Percentiles rank a stretch among this genome's conserved stretches.
Evolutionary conservation across 2,329 filamentous ascomycete genomes (phyloP).

Genomic region (Ramularia collo-cygni): DNA sequence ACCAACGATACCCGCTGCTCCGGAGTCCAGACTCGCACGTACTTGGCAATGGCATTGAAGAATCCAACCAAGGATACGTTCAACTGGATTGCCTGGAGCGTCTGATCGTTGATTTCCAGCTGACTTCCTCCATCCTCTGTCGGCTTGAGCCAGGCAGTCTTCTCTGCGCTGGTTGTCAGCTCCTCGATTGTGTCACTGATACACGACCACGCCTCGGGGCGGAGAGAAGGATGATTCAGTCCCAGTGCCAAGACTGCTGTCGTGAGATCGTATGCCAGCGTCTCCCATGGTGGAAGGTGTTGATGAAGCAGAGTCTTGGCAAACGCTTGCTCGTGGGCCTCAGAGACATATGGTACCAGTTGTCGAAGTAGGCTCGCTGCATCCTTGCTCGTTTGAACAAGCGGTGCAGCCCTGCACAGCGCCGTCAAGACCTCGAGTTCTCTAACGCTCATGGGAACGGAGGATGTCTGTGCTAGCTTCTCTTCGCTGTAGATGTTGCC

Average conservation of each 20-base stretch:
- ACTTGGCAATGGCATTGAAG: conserved; percentile 69
- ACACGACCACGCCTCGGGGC: conserved; percentile 57
- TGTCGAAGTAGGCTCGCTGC: conserved; percentile 74
- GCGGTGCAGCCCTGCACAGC: conserved; percentile 80
- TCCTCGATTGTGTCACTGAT: conserved; percentile 67
- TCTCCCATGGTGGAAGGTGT: conserved; percentile 79
- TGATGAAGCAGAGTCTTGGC: conserved; percentile 74
- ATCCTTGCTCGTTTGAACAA: conserved; percentile 61
- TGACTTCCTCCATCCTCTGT: conserved; percentile 17
- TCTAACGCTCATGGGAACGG: conserved; percentile 52
- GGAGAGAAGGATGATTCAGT: conserved; percentile 61
- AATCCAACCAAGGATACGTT: conserved; percentile 86
- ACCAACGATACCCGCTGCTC: conserved; percentile 68
- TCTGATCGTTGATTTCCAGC: conserved; percentile 19
- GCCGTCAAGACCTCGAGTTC: conserved; percentile 90
- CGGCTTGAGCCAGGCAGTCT: conserved; percentile 33
- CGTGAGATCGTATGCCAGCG: conserved; percentile 70
- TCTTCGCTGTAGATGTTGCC: conserved; percentile 12
- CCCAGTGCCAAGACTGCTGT: conserved; percentile 77
- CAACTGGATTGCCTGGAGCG: conserved; percentile 52
- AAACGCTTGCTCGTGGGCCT: conserved; percentile 74
- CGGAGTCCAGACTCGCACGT: conserved; percentile 73
- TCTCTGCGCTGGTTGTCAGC: conserved; percentile 57
- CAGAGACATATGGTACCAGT: conserved; percentile 75
- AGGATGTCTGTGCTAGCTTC: conserved; percentile 14